Evolutionary conservation across 2,329 filamentous ascomycete genomes (phyloP), one percentile per base, ranked within the genome.

Genomic region (Aspergillus quadricinctus): DNA sequence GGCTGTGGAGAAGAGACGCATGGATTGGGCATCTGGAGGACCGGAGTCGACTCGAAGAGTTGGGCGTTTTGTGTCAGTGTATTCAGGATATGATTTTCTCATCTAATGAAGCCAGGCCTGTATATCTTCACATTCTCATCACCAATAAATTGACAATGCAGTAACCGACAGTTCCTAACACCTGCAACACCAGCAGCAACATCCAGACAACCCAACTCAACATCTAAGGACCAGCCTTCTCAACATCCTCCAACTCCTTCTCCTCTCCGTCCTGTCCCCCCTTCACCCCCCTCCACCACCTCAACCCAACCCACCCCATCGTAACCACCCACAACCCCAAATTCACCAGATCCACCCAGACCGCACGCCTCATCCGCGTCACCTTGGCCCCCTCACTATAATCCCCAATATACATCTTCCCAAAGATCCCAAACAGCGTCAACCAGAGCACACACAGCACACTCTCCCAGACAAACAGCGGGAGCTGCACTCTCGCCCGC

Each of bases 401-500:
- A 29, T 58, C 55, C 27, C 83, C 74, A 69, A 96, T 88, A 78
- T 88, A 96, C 80, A 93, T 84, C 65, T 82, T 85, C 53, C 87
- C 92, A 70, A 96, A 96, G 58, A 94, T 77, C 19, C 90, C 92
- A 71, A 96, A 96, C 5, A 94, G 80, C 1, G 86, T 83, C 57
- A 91, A 84, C 87, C 90, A 96, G 29, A 95, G 81, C 60, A 94
- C 78, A 64, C 88, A 89, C 19, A 95, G 74, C 14, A 93, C 69
- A 40, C 80, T 75, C 72, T 92, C 88, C 86, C 89, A 91, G 51
- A 79, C 75, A 68, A 89, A 88, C 53, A 84, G 61, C 14, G 71
- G 70, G 3, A 76, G 51, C 35, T 66, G 63, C 50, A 66, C 19
- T 14, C 53, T 19, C 6, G 28, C 49, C 11, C 68, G 58, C 41